Conservation (phyloP, 306 rosid species). For the Prunus padus region DNA sequence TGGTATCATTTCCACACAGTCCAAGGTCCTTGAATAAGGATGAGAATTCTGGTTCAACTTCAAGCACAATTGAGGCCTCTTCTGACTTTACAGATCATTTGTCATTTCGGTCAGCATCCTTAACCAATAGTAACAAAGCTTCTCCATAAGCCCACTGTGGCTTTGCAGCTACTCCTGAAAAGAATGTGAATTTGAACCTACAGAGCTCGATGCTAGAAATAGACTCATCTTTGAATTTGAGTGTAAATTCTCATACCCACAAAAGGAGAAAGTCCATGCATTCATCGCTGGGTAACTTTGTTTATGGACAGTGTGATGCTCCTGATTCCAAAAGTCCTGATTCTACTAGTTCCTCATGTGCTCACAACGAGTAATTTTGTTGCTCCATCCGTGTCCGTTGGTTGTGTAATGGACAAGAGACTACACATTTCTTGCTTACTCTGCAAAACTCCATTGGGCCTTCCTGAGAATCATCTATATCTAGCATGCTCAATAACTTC, state of each 20-base stretch:
- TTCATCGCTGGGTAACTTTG: conserved; percentile 38
- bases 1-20: conserved; percentile 37
- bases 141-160: conserved; percentile 42
- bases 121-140: conserved; percentile 27
- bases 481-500: conserved; percentile 53
- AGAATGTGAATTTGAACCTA: conserved; percentile 33
- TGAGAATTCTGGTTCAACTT: conserved; percentile 46
- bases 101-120: conserved; percentile 27
- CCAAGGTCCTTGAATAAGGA: conserved; percentile 45
- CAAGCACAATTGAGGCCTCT: conserved; percentile 49
- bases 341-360: conserved; percentile 28
- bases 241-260: conserved; percentile 78
- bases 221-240: conserved; percentile 59
- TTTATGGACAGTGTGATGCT: conserved; percentile 37
- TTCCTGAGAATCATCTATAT: conserved; percentile 58
- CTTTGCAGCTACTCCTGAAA: conserved; percentile 56
- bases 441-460: conserved; percentile 78
- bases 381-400: conserved; percentile 35
- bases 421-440: conserved; percentile 59
- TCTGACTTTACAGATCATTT: conserved; percentile 42
- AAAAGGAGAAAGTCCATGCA: conserved; percentile 62
- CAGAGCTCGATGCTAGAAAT: conserved; percentile 41
- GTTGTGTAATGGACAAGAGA: conserved; percentile 44
- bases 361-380: conserved; percentile 21
- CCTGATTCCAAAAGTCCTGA: conserved; percentile 40